Evolutionary conservation across 1,284 basidiomycete genomes (phyloP).

Genomic region (Cryptococcus sp.): DNA sequence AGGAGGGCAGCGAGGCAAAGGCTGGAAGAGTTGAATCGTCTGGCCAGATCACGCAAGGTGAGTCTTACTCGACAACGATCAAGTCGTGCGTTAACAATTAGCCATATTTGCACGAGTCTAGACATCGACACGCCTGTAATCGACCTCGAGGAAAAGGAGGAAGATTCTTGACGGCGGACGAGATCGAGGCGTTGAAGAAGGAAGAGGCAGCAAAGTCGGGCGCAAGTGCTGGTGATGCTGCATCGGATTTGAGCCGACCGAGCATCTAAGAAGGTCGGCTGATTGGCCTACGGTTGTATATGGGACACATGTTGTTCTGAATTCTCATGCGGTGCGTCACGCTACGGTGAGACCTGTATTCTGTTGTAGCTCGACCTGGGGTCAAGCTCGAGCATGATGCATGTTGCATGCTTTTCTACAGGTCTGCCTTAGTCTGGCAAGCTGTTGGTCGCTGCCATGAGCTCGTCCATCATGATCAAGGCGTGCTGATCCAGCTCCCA

Average conservation of each 20-base stretch:
- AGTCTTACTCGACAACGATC: constrained; percentile 12
- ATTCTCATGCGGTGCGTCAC: no score
- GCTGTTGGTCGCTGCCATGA: background rate
- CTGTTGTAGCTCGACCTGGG: no score
- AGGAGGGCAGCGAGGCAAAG: constrained; percentile 78
- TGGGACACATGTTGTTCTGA: no score
- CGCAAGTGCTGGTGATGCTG: background rate
- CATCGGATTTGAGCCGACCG: background rate
- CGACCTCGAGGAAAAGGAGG: constrained; percentile 93
- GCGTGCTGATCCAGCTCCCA: background rate
- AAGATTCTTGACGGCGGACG: constrained; percentile 89
- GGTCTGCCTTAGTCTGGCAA: background rate
- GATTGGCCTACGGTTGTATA: no score
- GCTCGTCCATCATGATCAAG: background rate
- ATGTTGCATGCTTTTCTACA: no score
- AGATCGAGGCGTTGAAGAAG: constrained; percentile 56
- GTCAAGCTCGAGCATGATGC: no score
- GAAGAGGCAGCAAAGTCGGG: constrained; percentile 34
- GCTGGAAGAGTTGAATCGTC: constrained; percentile 82
- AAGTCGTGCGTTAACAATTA: constrained; percentile 38
- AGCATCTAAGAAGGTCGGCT: no score
- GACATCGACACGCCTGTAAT: constrained; percentile 96
- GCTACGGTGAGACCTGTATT: no score
- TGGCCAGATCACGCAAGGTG: constrained; percentile 87
- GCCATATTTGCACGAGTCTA: constrained; percentile 95